Evolutionary conservation across 257 asterid genomes (phyloP), one percentile per base, ranked within the genome.

Genomic region (Lantana camara): DNA sequence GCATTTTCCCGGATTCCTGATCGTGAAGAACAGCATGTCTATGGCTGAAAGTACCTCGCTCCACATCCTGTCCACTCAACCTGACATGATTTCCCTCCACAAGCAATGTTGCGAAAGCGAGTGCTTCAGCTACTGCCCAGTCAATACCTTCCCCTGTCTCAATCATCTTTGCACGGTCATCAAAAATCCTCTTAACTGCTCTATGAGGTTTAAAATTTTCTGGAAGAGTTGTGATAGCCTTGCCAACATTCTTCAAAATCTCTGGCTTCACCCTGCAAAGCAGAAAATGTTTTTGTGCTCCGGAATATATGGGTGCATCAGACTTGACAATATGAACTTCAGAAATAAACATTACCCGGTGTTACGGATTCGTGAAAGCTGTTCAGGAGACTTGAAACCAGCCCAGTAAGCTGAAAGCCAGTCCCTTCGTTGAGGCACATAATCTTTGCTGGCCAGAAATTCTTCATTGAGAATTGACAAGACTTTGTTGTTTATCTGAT

Each of bases 371-470:
- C 96, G 96, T 61, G 96, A 91, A 70, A 91, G 88, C 79, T 91
- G 96, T 48, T 83, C 95, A 29, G 96, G 98, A 69, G 96, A 91
- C 84, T 91, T 91, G 80, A 91, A 91, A 47, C 96, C 96, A 66
- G 81, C 56, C 96, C 96, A 91, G 71, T 84, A 91, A 48, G 97
- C 97, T 54, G 99, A 90, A 78, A 93, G 99, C 97, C 99, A 93
- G 83, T 93, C 97, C 77, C 99, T 82, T 68, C 84, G 83, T 68
- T 85, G 82, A 24, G 99, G 90, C 50, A 90, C 76, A 63, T 90
- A 85, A 53, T 84, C 97, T 80, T 93, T 93, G 88, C 96, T 93
- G 82, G 99, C 93, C 75, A 81, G 46, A 75, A 90, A 90, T 76
- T 93, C 98, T 76, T 87, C 98, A 65, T 87, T 93, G 66, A 93